Percentiles rank a stretch among this genome's conserved stretches.
Conservation (phyloP, 2,329 filamentous ascomycete species). For the Penicillium sclerotiorum region DNA sequence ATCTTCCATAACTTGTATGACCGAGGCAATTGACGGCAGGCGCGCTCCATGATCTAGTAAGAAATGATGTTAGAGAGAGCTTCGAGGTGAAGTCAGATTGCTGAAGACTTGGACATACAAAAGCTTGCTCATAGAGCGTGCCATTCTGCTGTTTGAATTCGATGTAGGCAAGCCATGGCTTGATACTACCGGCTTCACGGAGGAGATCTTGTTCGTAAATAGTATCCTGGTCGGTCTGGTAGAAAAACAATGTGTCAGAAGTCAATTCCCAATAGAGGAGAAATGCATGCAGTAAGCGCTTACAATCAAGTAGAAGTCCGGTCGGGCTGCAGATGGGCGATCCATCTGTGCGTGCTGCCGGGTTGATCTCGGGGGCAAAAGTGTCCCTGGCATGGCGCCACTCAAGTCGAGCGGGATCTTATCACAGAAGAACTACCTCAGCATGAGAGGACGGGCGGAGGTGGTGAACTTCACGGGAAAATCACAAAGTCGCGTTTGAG, state of each 20-base stretch:
- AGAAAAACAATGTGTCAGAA: constrained; percentile 39
- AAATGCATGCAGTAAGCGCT: constrained; percentile 23
- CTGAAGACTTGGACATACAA: constrained; percentile 48
- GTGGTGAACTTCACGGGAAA: constrained; percentile 23
- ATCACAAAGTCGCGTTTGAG: constrained; percentile 30
- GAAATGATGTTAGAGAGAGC: constrained; percentile 10
- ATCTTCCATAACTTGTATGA: constrained; percentile 99
- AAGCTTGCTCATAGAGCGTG: constrained; percentile 80
- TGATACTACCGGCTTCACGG: constrained; percentile 80
- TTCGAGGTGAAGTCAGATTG: neutral
- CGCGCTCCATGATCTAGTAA: constrained; percentile 74
- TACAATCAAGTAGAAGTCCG: constrained; percentile 51
- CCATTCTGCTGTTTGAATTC: constrained; percentile 89
- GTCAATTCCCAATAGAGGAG: constrained; percentile 19
- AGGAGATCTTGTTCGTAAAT: constrained; percentile 96
- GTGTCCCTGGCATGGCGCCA: constrained; percentile 54
- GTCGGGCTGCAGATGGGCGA: constrained; percentile 43
- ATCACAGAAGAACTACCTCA: constrained; percentile 35
- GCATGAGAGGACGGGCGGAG: constrained; percentile 26
- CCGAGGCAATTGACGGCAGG: constrained; percentile 83
- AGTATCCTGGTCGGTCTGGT: constrained; percentile 81
- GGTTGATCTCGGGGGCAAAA: constrained; percentile 50
- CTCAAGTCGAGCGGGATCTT: constrained; percentile 41
- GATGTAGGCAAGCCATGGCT: constrained; percentile 94
- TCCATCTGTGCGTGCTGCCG: constrained; percentile 49